Conservation (phyloP, 2,329 filamentous ascomycete species). For the Cercospora sp. region DNA sequence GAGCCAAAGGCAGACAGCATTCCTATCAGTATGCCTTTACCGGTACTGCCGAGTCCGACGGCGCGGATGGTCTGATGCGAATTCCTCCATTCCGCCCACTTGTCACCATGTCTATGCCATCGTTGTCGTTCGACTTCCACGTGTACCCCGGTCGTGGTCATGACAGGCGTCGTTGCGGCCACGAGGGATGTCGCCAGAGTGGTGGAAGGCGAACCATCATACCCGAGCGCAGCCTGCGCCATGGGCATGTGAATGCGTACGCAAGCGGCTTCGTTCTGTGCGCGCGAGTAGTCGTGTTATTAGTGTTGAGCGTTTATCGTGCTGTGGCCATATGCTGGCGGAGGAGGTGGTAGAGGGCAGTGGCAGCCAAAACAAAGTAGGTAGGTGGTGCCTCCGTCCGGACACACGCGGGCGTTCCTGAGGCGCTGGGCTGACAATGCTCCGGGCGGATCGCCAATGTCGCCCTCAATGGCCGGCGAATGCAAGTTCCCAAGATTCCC, state of each 20-base stretch:
- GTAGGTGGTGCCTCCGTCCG: constrained; percentile 3
- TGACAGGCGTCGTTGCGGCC: constrained; percentile 1
- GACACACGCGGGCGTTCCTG: constrained; percentile 1
- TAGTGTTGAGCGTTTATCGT: constrained; percentile 15
- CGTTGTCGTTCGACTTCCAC: constrained; percentile 2
- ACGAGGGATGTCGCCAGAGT: constrained; percentile 16
- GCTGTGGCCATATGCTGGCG: constrained; percentile 22
- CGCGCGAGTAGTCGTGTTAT: background rate
- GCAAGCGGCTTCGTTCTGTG: constrained; percentile 3
- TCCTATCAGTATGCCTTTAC: constrained; percentile 86
- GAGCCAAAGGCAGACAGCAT: constrained; percentile 93
- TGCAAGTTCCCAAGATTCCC: background rate
- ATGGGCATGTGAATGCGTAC: constrained; percentile 25
- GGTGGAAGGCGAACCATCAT: constrained; percentile 21
- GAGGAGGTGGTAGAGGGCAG: background rate
- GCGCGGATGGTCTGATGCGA: constrained; percentile 14
- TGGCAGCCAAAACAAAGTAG: background rate
- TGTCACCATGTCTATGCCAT: constrained; percentile 17
- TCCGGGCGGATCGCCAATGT: background rate
- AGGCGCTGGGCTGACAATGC: background rate
- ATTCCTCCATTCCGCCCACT: constrained; percentile 14
- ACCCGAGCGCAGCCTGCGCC: constrained; percentile 31
- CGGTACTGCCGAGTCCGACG: constrained; percentile 41
- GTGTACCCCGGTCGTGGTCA: background rate
- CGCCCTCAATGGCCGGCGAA: background rate